Base-by-base conservation (phyloP, 2,329 filamentous ascomycete species). In the Fusarium temperatum region DNA sequence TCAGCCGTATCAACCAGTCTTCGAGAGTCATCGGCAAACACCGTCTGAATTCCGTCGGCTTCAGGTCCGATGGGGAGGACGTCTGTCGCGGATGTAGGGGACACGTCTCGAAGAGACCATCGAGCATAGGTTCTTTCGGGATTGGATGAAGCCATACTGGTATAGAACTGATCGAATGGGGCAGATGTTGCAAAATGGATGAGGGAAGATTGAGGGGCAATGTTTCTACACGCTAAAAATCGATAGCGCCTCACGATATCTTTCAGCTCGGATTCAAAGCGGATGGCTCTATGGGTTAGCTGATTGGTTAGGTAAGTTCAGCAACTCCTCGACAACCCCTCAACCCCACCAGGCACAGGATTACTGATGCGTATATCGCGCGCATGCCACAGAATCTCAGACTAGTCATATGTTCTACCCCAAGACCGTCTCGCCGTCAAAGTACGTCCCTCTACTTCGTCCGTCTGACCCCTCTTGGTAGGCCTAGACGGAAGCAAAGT, bases 381-480 rank as follows among this genome's bases (percentile, higher is more conserved):
- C 32, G 32, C 32, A 35, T 35, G 13, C 5, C 24, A 47, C 4
- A 0, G 4, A 10, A 28, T 47, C 13, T 3, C 6, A 22, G 3
- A 22, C 4, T 55, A 64, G 3, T 15, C 28, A 39, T 24, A 18
- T 4, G 8, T 28, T 22, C 59, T 64, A 1, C 28, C n/a, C 38
- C 63, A 66, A 4, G 41, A 65, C 2, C 35, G 26, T 14, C 28
- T 44, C 4, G 10, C 12, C 1, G 28, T 56, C 2, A 36, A 4
- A 17, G 26, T 56, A 0, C 5, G 4, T 0, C 41, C 13, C 11
- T 47, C 48, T 18, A 20, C 12, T 12, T 28, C 47, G 4, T 30
- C 7, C 15, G 5, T n/a, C 6, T 17, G 35, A 0, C 24, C 24
- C 1, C 47, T 65, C 2, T 8, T 7, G 0, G 11, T 8, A 22